Base-by-base conservation (phyloP, 2,329 filamentous ascomycete genomes). In the Colletotrichum musicola region DNA sequence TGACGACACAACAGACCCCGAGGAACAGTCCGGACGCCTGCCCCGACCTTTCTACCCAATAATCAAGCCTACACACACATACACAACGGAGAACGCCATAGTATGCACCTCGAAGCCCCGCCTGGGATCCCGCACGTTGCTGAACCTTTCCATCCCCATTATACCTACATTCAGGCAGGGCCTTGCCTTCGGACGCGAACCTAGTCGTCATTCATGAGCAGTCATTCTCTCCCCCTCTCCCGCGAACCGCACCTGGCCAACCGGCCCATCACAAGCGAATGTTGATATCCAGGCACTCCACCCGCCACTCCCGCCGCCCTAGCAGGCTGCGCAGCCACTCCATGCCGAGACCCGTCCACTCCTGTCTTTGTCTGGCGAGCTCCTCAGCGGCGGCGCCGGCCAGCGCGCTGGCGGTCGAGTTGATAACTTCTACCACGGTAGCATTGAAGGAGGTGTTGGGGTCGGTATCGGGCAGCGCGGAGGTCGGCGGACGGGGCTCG, bases 231-330 rank as follows among this genome's bases (percentile, higher is more conserved):
- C 16, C 16, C 7, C 30, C 10, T 1, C 20, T 14, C 9, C 18
- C 22, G 16, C 12, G 6, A 13, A 7, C n/a, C 40, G 16, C 13
- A 13, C 9, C 30, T 35, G 16, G 14, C 10, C 40, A 42, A 14
- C 0, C 40, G 2, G 14, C 13, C 1, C 7, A 47, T 83, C 75
- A 96, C 72, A 97, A 82, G 71, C 93, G 86, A 61, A 98, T 89
- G 74, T 95, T 90, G 35, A 98, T 88, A 79, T 97, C 94, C 80
- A 99, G 87, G 79, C 95, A 98, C 65, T 95, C 94, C 72, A 99
- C 88, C 74, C 92, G 89, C 93, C 95, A 97, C 79, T 98, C 95
- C 74, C 92, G 89, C 79, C 89, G 89, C 4, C 94, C 95, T 58
- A 97, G 80, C 58, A 97, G 80, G 75, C 90, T 94, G 73, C 94